Evolutionary conservation across 169 alveolate species (phyloP).

Genomic region (Miamiensis avidus): DNA sequence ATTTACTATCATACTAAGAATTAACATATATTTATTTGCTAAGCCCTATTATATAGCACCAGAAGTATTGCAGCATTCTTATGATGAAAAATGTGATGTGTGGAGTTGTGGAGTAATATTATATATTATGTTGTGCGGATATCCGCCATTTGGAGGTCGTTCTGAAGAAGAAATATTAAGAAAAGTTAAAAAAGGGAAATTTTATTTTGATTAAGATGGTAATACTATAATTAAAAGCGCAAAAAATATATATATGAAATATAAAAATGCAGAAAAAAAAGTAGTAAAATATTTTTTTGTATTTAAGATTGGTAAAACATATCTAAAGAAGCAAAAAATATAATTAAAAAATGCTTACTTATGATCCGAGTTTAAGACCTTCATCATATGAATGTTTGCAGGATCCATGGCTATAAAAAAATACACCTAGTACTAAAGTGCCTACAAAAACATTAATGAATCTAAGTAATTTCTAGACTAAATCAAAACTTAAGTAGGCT

Average conservation of each 20-base stretch:
- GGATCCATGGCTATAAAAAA: conserved; percentile 50
- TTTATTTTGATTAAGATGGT: conserved; percentile 50
- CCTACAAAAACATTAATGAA: conserved; percentile 40
- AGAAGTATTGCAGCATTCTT: conserved; percentile 48
- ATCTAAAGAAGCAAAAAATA: conserved; percentile 57
- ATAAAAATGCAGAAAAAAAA: neutral
- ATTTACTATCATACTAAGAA: too few species aligned
- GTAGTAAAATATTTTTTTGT: too few species aligned
- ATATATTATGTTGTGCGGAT: conserved; percentile 40
- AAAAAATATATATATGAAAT: neutral
- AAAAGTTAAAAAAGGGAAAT: conserved; percentile 25
- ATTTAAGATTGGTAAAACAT: conserved; percentile 44
- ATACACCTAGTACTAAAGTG: conserved; percentile 28
- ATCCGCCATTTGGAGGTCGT: conserved; percentile 43
- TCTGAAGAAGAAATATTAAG: conserved; percentile 27
- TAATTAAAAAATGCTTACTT: conserved; percentile 60
- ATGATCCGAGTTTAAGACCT: conserved; percentile 33
- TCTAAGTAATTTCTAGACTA: conserved; percentile 48
- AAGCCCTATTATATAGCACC: conserved; percentile 66
- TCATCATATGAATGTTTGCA: conserved; percentile 26
- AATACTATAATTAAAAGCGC: neutral
- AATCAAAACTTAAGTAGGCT: conserved; percentile 57
- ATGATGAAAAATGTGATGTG: conserved; percentile 40
- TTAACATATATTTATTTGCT: conserved; percentile 35
- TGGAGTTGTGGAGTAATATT: conserved; percentile 48